A percentile compares a stretch with the other conserved stretches of the same genome.
phyloP scores from a whole-genome alignment of 2,329 filamentous ascomycete species.

The Trichoderma polysporum region DNA sequence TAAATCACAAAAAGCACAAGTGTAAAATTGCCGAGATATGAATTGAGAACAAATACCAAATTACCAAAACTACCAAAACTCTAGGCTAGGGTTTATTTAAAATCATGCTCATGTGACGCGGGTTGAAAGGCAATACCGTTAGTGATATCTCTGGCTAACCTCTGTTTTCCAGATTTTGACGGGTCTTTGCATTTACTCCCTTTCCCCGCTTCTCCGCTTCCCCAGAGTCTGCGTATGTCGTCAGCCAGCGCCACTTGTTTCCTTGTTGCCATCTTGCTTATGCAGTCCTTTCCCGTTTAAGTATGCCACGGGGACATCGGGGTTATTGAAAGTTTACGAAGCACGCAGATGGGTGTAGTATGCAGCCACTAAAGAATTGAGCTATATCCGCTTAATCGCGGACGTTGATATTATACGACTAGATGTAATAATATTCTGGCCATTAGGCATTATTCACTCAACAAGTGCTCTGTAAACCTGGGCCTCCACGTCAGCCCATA shows the following conservation, averaged over 20 bases:
- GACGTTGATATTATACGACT: too few species aligned
- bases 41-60: not conserved
- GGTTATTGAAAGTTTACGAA: too few species aligned
- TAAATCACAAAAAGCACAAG: not conserved
- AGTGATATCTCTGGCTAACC: not conserved
- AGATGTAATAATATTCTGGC: not conserved
- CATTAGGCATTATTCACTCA: not conserved
- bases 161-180: not conserved
- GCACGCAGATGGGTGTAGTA: too few species aligned
- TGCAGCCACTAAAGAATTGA: too few species aligned
- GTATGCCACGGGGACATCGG: too few species aligned
- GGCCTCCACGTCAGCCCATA: not conserved
- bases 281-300: too few species aligned
- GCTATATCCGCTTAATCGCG: too few species aligned
- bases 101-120: not conserved
- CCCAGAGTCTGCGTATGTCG: not conserved
- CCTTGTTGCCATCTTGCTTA: too few species aligned
- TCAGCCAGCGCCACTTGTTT: too few species aligned
- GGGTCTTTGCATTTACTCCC: not conserved
- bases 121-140: not conserved
- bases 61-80: too few species aligned
- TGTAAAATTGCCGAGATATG: not conserved
- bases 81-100: too few species aligned
- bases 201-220: constrained; percentile 2
- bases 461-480: constrained; percentile 5